phyloP scores from a whole-genome alignment of 2,329 filamentous ascomycete species.

The Ceratocystis ficicola region DNA sequence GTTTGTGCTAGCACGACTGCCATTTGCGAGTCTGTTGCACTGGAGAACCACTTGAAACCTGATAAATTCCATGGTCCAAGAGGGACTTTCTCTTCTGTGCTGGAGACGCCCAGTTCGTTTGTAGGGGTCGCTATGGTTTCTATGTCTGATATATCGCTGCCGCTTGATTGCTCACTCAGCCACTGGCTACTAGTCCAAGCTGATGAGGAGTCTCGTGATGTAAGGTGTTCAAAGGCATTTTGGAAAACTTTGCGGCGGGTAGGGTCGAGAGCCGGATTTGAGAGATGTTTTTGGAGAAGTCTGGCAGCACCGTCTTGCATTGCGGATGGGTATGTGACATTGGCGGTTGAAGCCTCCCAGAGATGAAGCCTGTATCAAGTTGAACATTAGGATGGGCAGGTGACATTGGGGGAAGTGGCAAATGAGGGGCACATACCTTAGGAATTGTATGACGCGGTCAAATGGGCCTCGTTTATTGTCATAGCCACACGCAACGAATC shows the following conservation, averaged over 20 bases:
- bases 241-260: slow-evolving; percentile 36
- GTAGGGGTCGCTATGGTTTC: slow-evolving; percentile 45
- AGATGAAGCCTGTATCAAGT: slow-evolving; percentile 35
- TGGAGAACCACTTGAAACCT: slow-evolving; percentile 63
- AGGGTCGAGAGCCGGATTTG: slow-evolving; percentile 25
- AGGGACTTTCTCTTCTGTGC: slow-evolving; percentile 24
- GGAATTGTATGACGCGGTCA: slow-evolving; percentile 47
- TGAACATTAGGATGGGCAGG: neutral
- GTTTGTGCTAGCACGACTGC: slow-evolving; percentile 53
- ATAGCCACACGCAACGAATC: slow-evolving; percentile 48
- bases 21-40: slow-evolving; percentile 48
- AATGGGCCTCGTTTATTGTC: slow-evolving; percentile 40
- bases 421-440: slow-evolving; percentile 30
- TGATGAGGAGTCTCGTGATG: slow-evolving; percentile 35
- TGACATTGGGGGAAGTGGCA: too few species aligned
- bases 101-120: neutral
- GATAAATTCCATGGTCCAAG: slow-evolving; percentile 49
- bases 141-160: slow-evolving; percentile 55
- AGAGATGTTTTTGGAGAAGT: slow-evolving; percentile 37
- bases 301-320: slow-evolving; percentile 54
- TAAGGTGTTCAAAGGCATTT: slow-evolving; percentile 42
- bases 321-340: slow-evolving; percentile 52
- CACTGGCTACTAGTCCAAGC: slow-evolving; percentile 65
- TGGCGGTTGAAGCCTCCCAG: slow-evolving; percentile 47
- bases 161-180: slow-evolving; percentile 63